phyloP scores from a whole-genome alignment of 352 stramenopile genomes.

The Globisporangium echinulatum region DNA sequence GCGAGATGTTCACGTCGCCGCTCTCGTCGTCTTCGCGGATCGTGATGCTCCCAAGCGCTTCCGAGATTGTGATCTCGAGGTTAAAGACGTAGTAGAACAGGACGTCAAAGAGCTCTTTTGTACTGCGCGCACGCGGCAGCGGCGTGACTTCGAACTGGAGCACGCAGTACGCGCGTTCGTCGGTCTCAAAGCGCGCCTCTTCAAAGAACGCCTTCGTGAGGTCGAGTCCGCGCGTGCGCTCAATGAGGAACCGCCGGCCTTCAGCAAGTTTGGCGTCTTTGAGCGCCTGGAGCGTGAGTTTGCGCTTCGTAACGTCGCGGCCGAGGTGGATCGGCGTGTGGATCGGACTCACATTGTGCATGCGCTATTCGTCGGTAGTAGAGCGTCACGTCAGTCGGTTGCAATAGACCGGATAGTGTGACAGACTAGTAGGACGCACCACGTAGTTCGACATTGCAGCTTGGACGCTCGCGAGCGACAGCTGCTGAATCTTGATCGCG shows the following conservation, averaged over 20 bases:
- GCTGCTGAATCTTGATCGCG: constrained; percentile 9
- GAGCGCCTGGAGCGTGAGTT: constrained; percentile 21
- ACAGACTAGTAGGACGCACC: constrained; percentile 2
- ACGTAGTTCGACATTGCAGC: constrained; percentile 12
- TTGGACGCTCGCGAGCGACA: constrained; percentile 7
- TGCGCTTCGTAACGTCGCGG: constrained; percentile 20
- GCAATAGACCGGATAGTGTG: neutral
- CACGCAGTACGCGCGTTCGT: constrained; percentile 23
- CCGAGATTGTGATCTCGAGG: constrained; percentile 46
- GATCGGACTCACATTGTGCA: constrained; percentile 25
- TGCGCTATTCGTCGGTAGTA: constrained; percentile 13
- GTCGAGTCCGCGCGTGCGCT: constrained; percentile 35
- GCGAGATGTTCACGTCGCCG: constrained; percentile 25
- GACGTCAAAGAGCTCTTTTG: constrained; percentile 34
- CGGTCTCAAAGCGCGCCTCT: constrained; percentile 20
- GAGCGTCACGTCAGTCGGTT: constrained; percentile 1
- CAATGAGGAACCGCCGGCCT: constrained; percentile 26
- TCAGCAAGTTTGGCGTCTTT: constrained; percentile 23
- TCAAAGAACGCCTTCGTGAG: constrained; percentile 26
- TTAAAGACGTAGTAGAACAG: constrained; percentile 30
- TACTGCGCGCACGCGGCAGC: constrained; percentile 20
- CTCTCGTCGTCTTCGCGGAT: constrained; percentile 47
- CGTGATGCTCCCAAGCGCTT: constrained; percentile 35
- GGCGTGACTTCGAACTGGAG: constrained; percentile 35
- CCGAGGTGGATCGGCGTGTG: constrained; percentile 41